Base-by-base conservation (phyloP, 495 filamentous ascomycete species). In the Cairneyella variabilis region DNA sequence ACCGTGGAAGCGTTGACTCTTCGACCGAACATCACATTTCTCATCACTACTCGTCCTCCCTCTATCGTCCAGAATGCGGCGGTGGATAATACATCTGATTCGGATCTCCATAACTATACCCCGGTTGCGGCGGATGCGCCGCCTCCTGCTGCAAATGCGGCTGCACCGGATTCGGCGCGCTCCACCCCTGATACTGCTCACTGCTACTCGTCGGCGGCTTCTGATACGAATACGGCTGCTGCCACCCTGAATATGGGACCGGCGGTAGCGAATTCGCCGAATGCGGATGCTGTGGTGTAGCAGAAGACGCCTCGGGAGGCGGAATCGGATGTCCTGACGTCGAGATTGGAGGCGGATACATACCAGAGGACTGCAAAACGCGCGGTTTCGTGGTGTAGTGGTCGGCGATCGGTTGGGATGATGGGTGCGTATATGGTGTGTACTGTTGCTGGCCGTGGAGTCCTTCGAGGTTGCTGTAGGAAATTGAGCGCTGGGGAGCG, bases 401-500 rank as follows among this genome's bases (percentile, higher is more conserved):
- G 10, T 59, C 60, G 34, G 40, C 16, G 10, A 34, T 12, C 32
- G 56, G 41, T n/a, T 36, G 27, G 25, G 44, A 21, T 14, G 51
- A 51, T 10, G 47, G 22, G 30, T 60, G 48, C 6, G 40, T 17
- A 48, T 56, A 61, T 16, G 49, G 43, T 3, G 44, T 6, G 40
- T 57, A 57, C 3, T 56, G 51, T 18, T 55, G 49, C 14, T 65
- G 62, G 21, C 41, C 48, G 12, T 59, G 55, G 5, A 65, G 25
- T 20, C 54, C 51, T 44, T 62, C 63, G 9, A 61, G 43, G 42
- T 63, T 65, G 45, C 54, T 57, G 38, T 63, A 65, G 2, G 63
- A 65, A 8, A 63, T 58, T 1, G 63, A 63, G 20, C 63, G 53
- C 30, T 65, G 59, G n/a, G 60, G 63, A 16, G 39, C 54, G 17